Conservation (phyloP, 2,329 filamentous ascomycete genomes). For the Coleophoma eucalyptorum region DNA sequence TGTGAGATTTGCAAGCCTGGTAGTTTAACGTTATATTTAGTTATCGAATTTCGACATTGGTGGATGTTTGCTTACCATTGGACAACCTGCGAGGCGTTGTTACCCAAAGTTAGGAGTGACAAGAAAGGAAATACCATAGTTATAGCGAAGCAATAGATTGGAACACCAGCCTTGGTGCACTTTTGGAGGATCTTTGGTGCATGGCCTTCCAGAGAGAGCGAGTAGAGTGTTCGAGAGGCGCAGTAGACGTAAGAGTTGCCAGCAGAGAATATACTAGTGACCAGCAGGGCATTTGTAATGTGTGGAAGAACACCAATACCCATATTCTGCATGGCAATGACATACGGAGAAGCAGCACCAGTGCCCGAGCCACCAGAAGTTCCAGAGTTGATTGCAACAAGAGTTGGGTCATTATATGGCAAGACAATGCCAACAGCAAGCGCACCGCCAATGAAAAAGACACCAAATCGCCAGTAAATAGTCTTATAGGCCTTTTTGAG, state of each 20-base stretch:
- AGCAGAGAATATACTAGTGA: constrained; percentile 48
- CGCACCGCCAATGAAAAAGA: constrained; percentile 56
- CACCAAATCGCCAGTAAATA: constrained; percentile 56
- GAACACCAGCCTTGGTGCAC: constrained; percentile 53
- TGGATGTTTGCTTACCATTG: neutral
- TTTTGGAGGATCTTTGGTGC: constrained; percentile 49
- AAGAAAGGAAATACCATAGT: constrained; percentile 51
- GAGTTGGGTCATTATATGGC: constrained; percentile 47
- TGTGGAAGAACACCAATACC: constrained; percentile 49
- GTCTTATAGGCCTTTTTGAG: constrained; percentile 57
- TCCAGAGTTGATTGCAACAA: constrained; percentile 45
- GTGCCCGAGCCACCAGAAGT: constrained; percentile 43
- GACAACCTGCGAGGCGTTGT: constrained; percentile 45
- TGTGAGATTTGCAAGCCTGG: neutral
- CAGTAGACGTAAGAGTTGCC: constrained; percentile 46
- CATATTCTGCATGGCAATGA: constrained; percentile 59
- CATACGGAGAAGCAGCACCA: constrained; percentile 57
- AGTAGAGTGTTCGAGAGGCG: constrained; percentile 48
- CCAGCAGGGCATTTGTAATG: constrained; percentile 55
- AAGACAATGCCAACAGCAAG: constrained; percentile 51
- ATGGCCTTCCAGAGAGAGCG: constrained; percentile 42
- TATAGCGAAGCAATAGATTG: constrained; percentile 51
- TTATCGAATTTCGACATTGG: constrained; percentile 47
- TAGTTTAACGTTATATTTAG: neutral
- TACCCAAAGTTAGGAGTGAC: constrained; percentile 47